These are phyloP conservation scores for Xylaria cubensis DNA, from an alignment of 495 filamentous ascomycete species.

Conservation along the genomic window DNA sequence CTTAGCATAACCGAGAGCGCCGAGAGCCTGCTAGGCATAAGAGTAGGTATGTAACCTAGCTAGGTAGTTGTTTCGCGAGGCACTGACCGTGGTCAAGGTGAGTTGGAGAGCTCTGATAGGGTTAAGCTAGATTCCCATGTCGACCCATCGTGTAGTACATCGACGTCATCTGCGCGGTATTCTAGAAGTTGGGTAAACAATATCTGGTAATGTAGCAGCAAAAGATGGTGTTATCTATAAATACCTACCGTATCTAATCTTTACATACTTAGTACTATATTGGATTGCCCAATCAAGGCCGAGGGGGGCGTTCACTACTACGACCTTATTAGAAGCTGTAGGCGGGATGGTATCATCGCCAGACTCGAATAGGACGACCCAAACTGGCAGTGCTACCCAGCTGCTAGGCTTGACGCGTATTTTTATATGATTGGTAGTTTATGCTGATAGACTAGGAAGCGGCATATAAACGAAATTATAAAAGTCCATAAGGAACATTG, in stretches of 20 bases:
- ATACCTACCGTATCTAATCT: slow-evolving; percentile 15
- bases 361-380: neutral
- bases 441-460: neutral
- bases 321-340: neutral
- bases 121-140: neutral
- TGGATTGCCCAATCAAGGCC: slow-evolving; percentile 26
- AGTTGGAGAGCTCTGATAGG: neutral
- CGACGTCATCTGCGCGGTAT: slow-evolving; percentile 15
- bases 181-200: neutral
- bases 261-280: too few relatives aligned
- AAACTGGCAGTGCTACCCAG: neutral
- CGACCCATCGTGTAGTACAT: neutral
- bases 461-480: slow-evolving; percentile 4
- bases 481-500: neutral
- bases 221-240: neutral
- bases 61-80: neutral
- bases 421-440: neutral
- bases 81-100: neutral
- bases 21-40: too few relatives aligned
- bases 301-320: slow-evolving; percentile 6
- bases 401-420: neutral
- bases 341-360: slow-evolving; percentile 5
- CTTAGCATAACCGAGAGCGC: neutral
- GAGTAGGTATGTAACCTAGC: too few relatives aligned
- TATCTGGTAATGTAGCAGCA: neutral